Evolutionary conservation across 768 basidiomycete species (phyloP).

Genomic region (Lactarius psammicola): DNA sequence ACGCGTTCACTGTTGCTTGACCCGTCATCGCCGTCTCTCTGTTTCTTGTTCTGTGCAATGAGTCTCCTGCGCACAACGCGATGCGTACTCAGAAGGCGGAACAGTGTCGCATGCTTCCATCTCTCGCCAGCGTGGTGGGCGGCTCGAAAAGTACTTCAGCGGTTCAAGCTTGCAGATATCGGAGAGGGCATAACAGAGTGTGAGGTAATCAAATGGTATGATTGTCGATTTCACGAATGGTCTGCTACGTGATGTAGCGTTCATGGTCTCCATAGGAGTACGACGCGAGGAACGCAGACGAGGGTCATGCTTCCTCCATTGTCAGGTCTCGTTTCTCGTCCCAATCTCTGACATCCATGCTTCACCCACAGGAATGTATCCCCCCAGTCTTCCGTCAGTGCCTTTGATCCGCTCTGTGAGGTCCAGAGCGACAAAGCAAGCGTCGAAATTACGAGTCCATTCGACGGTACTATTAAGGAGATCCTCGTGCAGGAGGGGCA

Average conservation of each 20-base stretch:
- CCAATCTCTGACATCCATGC: not conserved
- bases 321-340: not conserved
- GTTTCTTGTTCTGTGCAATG: slow-evolving; percentile 5
- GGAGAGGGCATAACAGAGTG: slow-evolving; percentile 92
- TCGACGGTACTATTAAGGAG: slow-evolving; percentile 69
- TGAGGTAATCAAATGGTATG: slow-evolving; percentile 83
- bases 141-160: slow-evolving; percentile 44
- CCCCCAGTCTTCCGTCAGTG: slow-evolving; percentile 47
- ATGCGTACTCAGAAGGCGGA: slow-evolving; percentile 8
- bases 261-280: not conserved
- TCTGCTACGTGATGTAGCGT: not conserved
- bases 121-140: slow-evolving; percentile 35
- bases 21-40: not conserved
- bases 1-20: not conserved
- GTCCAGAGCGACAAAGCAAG: slow-evolving; percentile 90
- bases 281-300: not conserved
- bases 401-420: slow-evolving; percentile 76
- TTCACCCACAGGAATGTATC: slow-evolving; percentile 57
- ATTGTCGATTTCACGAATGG: slow-evolving; percentile 16
- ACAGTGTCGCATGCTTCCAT: slow-evolving; percentile 36
- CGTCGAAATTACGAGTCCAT: slow-evolving; percentile 89
- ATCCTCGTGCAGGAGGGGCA: slow-evolving; percentile 80
- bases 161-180: slow-evolving; percentile 80
- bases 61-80: slow-evolving; percentile 14
- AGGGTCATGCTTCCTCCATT: not conserved